Base-by-base conservation (phyloP, 129 eudicot species). In the Lonicera japonica region DNA sequence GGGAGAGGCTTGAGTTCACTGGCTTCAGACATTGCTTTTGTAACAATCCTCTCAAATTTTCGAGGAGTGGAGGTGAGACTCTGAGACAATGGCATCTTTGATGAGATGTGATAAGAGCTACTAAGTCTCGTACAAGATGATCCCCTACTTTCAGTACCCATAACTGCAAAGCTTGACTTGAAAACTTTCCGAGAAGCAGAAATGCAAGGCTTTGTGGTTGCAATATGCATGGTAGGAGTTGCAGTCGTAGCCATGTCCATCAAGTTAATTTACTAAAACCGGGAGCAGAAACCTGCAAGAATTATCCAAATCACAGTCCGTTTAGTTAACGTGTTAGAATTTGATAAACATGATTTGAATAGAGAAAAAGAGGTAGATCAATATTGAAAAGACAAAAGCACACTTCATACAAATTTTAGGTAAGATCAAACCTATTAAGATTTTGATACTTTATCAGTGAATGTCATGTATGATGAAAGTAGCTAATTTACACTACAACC, bases 21-120 rank as follows among this genome's bases (percentile, higher is more conserved):
- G 20, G 80, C 74, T 54, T 69, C 79, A 11, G 96, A 67, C 82
- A 82, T 73, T 61, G 97, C 97, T 74, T 75, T 91, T 22, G 78
- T 67, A 41, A 78, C 78, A 54, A 69, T 36, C 70, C 76, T 78
- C 53, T 61, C 50, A 25, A 55, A 70, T 63, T 80, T 87, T 52
- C 69, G 39, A 46, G 74, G 56, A 59, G 21, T 34, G 36, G 38
- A 51, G n/a, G 71, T 56, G 51, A 70, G 16, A 25, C 73, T 77
- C 17, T 72, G 88, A 58, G 71, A 65, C 18, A 80, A 51, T 13
- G 73, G 63, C 45, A 40, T 56, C 54, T 77, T 60, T 5, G 83
- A 66, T 60, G 94, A 78, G 18, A 84, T 67, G 64, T 73, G 76
- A 61, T 74, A 66, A 17, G 83, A 69, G 74, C 87, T 83, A 22